Conservation (phyloP, 1,284 basidiomycete species). For the Taiwanofungus camphoratus region DNA sequence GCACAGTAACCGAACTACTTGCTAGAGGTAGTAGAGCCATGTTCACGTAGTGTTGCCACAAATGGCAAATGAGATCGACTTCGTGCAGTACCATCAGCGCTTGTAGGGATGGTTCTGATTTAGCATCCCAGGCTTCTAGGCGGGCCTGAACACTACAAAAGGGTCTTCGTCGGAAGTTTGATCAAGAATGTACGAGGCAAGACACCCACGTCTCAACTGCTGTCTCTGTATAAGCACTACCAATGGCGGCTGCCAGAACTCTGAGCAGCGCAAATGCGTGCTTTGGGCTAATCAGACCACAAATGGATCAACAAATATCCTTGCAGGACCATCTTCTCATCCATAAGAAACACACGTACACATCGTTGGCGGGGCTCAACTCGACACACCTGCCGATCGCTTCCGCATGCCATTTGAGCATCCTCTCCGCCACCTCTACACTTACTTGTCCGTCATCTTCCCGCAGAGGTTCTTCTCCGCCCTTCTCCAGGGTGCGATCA, state of each 20-base stretch:
- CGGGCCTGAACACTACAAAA: constrained; percentile 59
- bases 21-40: constrained; percentile 90
- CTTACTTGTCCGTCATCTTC: constrained; percentile 81
- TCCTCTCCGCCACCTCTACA: constrained; percentile 77
- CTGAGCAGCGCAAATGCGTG: constrained; percentile 83
- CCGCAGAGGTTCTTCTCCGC: constrained; percentile 59
- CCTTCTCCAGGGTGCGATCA: constrained; percentile 47
- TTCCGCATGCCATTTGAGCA: constrained; percentile 96
- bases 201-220: constrained; percentile 82
- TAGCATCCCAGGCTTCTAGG: constrained; percentile 71
- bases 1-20: constrained; percentile 77
- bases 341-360: constrained; percentile 48
- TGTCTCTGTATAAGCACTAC: constrained; percentile 83
- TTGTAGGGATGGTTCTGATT: constrained; percentile 77
- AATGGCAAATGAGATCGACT: constrained; percentile 87
- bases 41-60: constrained; percentile 96
- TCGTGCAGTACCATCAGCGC: constrained; percentile 62
- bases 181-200: background rate
- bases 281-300: constrained; percentile 75
- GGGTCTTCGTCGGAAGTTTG: constrained; percentile 10
- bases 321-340: background rate
- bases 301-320: no score
- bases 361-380: constrained; percentile 72
- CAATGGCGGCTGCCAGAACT: constrained; percentile 86
- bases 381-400: constrained; percentile 90